These are phyloP conservation scores for Hydrangea macrophylla DNA, from an alignment of 148 eudicot species.

Conservation along the genomic window DNA sequence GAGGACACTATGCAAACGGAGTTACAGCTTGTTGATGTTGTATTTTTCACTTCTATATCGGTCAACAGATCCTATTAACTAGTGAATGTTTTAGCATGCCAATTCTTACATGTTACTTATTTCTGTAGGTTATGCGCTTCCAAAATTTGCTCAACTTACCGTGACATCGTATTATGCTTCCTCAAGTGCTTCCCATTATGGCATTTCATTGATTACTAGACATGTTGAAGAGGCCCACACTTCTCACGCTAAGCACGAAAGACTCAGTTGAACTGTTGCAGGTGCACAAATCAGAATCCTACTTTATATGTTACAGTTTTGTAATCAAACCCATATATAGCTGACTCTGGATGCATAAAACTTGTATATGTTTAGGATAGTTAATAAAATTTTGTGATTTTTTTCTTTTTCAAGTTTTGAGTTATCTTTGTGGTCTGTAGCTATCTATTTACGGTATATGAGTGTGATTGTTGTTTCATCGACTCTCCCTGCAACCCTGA, in stretches of 20 bases:
- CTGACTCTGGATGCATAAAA: background rate
- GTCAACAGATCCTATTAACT: too few relatives aligned
- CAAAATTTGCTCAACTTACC: conserved; percentile 68
- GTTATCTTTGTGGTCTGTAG: background rate
- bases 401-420: background rate
- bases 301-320: conserved; percentile 18
- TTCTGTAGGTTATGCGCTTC: conserved; percentile 73
- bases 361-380: background rate
- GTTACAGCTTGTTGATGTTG: too few relatives aligned
- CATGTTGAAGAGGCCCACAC: conserved; percentile 64
- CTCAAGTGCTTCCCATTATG: conserved; percentile 82
- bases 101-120: conserved; percentile 1
- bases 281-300: conserved; percentile 18
- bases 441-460: background rate
- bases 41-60: too few relatives aligned
- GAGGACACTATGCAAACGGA: too few relatives aligned
- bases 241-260: conserved; percentile 44
- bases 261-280: conserved; percentile 31
- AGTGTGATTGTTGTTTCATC: background rate
- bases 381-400: background rate
- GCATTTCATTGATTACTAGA: conserved; percentile 74
- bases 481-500: background rate
- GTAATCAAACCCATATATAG: background rate
- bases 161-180: conserved; percentile 85
- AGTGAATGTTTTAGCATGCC: background rate